Evolutionary conservation across 306 rosid genomes (phyloP).

Genomic region (Vigna mungo): DNA sequence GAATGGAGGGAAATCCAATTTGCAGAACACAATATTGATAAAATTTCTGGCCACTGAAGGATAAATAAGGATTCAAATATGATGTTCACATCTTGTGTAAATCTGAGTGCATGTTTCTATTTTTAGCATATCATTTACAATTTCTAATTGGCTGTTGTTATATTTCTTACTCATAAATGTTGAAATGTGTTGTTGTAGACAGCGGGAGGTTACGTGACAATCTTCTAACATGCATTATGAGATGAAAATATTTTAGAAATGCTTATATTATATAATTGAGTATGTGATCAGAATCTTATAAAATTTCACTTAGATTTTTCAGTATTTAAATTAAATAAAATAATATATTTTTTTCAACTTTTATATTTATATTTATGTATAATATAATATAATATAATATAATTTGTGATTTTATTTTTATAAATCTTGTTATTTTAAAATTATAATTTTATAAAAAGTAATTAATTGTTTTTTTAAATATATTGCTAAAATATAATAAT

Average conservation of each 20-base stretch:
- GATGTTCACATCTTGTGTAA: not conserved
- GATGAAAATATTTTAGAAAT: constrained; percentile 19
- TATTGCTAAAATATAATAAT: too few species aligned
- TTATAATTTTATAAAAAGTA: too few species aligned
- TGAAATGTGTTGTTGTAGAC: constrained; percentile 55
- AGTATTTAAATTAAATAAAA: too few species aligned
- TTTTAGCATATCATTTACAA: not conserved
- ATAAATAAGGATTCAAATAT: not conserved
- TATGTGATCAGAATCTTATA: too few species aligned
- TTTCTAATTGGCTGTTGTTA: not conserved
- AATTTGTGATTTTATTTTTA: too few species aligned
- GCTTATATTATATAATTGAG: too few species aligned
- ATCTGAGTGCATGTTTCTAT: not conserved
- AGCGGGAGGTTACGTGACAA: constrained; percentile 87
- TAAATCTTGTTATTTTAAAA: too few species aligned
- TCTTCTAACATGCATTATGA: constrained; percentile 73
- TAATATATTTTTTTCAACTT: too few species aligned
- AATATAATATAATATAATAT: too few species aligned
- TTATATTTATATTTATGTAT: too few species aligned
- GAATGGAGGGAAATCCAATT: not conserved
- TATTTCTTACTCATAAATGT: not conserved
- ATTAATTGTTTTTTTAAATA: too few species aligned
- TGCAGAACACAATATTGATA: not conserved
- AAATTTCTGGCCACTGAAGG: not conserved
- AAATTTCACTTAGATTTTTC: too few species aligned